Evolutionary conservation across 345 rosid genomes (phyloP).

Genomic region (Atalantia buxifolia): DNA sequence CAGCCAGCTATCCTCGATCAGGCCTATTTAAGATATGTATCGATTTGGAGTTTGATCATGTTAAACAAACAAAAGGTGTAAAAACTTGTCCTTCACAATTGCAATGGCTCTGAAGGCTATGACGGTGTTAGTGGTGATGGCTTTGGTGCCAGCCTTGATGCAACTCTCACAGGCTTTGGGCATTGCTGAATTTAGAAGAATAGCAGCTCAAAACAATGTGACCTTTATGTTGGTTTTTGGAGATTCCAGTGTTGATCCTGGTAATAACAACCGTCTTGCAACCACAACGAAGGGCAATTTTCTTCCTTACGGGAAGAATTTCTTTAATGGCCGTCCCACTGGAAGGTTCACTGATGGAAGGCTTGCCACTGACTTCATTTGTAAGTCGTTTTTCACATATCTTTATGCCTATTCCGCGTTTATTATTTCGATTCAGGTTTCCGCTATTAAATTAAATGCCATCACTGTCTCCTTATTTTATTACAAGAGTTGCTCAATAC

Average conservation of each 20-base stretch:
- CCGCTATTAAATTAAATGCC: background rate
- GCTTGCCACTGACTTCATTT: slow-evolving; percentile 70
- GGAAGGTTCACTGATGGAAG: slow-evolving; percentile 70
- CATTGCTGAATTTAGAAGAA: slow-evolving; percentile 22
- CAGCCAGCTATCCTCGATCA: no score
- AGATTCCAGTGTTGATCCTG: slow-evolving; percentile 85
- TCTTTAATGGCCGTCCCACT: slow-evolving; percentile 53
- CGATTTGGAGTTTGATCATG: background rate
- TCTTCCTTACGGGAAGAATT: slow-evolving; percentile 67
- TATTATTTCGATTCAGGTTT: background rate
- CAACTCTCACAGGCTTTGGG: slow-evolving; percentile 26
- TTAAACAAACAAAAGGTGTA: background rate
- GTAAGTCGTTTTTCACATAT: slow-evolving; percentile 18
- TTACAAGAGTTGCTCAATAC: background rate
- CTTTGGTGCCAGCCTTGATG: slow-evolving; percentile 14
- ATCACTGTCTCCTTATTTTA: background rate
- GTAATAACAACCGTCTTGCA: slow-evolving; percentile 58
- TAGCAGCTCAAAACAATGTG: slow-evolving; percentile 52
- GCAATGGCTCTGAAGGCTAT: background rate
- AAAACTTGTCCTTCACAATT: background rate
- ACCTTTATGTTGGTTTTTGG: slow-evolving; percentile 72
- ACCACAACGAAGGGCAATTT: slow-evolving; percentile 56
- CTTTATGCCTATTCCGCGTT: background rate
- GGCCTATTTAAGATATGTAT: slow-evolving; percentile 4
- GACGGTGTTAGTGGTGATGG: background rate